Base-by-base conservation (phyloP, 306 rosid species). In the Fragaria ananassa region DNA sequence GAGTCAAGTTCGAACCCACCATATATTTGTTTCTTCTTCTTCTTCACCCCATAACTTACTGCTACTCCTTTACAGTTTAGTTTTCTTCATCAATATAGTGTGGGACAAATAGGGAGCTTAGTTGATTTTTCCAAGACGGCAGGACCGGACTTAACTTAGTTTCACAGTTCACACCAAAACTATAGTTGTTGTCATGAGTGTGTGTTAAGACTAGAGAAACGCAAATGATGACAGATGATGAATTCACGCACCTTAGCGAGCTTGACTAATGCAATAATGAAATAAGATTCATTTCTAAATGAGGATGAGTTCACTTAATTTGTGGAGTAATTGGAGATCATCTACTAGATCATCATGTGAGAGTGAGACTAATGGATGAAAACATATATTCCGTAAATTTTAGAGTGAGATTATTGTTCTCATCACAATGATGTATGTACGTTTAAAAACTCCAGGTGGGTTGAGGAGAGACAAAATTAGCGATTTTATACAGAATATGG, bases 1-100 rank as follows among this genome's bases (percentile, higher is more conserved):
- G 17, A 77, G 84, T 77, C 77, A 84, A 76, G 34, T 51, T 72
- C 77, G 57, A 62, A 56, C 80, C 81, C 78, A 53, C 72, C 68
- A 15, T 62, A 7, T 62, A 21, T 61, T 61, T 31, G 1, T 27
- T 61, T 61, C 10, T 29, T 31, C 68, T 3, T 62, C 5, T 29
- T 61, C 67, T 29, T 2, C 6, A 62, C 9, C 42, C 68, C 0
- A 6, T 41, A 42, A 42, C 11, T 42, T 42, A n/a, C 27, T 34
- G 29, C 41, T 62, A 5, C 15, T 60, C 39, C 66, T 54, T n/a
- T n/a, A 21, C 29, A n/a, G 8, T n/a, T 2, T 62, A 31, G 0
- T 25, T 31, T 31, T 2, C 21, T 17, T 17, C 42, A 31, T 34
- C 21, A 62, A 17, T 6, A 34, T 15, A 12, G 68, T 31, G 13